phyloP scores from a whole-genome alignment of 2,329 filamentous ascomycete genomes.

The Plenodomus tracheiphilus region DNA sequence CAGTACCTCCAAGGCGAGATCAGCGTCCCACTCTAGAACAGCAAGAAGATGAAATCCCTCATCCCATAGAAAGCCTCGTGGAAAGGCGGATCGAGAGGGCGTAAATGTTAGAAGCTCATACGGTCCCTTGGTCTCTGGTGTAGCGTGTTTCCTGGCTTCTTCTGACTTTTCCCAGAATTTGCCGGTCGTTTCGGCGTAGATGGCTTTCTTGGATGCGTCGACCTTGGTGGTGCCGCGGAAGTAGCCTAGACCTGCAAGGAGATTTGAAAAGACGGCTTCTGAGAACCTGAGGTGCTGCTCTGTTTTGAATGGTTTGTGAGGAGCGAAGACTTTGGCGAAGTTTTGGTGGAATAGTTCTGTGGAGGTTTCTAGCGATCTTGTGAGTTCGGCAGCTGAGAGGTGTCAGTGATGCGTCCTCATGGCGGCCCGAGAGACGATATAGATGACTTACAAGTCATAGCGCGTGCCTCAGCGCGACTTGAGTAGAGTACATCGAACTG shows the following conservation, averaged over 20 bases:
- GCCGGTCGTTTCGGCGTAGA: slow-evolving; percentile 94
- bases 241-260: slow-evolving; percentile 90
- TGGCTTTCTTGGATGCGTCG: slow-evolving; percentile 86
- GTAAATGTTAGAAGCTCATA: slow-evolving; percentile 89
- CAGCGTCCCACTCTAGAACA: slow-evolving; percentile 91
- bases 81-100: slow-evolving; percentile 93
- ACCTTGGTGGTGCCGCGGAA: slow-evolving; percentile 88
- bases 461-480: slow-evolving; percentile 66
- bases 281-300: slow-evolving; percentile 75
- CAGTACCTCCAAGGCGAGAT: slow-evolving; percentile 79
- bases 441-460: slow-evolving; percentile 53
- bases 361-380: slow-evolving; percentile 65
- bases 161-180: slow-evolving; percentile 96
- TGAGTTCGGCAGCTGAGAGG: slow-evolving; percentile 60
- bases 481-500: slow-evolving; percentile 89
- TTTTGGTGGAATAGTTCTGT: slow-evolving; percentile 70
- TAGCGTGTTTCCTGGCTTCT: slow-evolving; percentile 71
- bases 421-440: too few relatives aligned
- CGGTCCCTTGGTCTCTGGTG: slow-evolving; percentile 82
- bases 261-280: slow-evolving; percentile 85
- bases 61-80: slow-evolving; percentile 95
- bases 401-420: slow-evolving; percentile 13
- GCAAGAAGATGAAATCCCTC: slow-evolving; percentile 95
- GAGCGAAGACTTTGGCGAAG: slow-evolving; percentile 70
- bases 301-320: slow-evolving; percentile 74